Base-by-base conservation (phyloP, 2,329 filamentous ascomycete species). In the Colletotrichum spinosum region DNA sequence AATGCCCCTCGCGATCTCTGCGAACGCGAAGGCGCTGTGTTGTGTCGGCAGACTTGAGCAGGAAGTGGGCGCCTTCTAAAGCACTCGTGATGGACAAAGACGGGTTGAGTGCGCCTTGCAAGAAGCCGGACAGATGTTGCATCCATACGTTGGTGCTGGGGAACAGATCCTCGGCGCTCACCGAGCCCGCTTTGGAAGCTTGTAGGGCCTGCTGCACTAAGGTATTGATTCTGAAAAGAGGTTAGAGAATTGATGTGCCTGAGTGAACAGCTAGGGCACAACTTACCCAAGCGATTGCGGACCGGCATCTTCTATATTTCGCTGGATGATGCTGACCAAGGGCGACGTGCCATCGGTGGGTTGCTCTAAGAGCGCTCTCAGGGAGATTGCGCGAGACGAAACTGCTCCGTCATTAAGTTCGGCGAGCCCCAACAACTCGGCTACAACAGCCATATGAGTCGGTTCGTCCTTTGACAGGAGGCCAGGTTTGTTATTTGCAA, bases 21-120 rank as follows among this genome's bases (percentile, higher is more conserved):
- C 79, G 73, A 13, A 85, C 68, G 5, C 75, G 67, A 38, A 65
- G 25, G 13, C 63, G 63, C 72, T 62, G 62, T 2, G 52, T 15
- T n/a, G 68, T 67, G 50, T 65, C 69, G 34, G 72, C 58, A 0
- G 73, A 59, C 5, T 79, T 74, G 0, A 91, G 82, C 3, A 97
- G 78, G 69, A 91, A 89, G 6, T 92, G 86, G 1, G 88, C 87
- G 4, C 93, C 93, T 0, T 87, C 88, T 7, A 97, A 80, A 33
- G 84, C 84, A 72, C 89, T 94, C 2, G 90, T 92, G 5, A 97
- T 86, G 0, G 92, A 88, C 3, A 97, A 78, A 0, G 92, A 89
- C 6, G 86, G 81, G 66, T 87, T 86, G 2, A 89, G 84, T 1
- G 79, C 70, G 1, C 77, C 73, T 37, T 81, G 75, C 6, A 92